Base-by-base conservation (phyloP, 2,329 filamentous ascomycete genomes). In the Hypoxylon sp. region DNA sequence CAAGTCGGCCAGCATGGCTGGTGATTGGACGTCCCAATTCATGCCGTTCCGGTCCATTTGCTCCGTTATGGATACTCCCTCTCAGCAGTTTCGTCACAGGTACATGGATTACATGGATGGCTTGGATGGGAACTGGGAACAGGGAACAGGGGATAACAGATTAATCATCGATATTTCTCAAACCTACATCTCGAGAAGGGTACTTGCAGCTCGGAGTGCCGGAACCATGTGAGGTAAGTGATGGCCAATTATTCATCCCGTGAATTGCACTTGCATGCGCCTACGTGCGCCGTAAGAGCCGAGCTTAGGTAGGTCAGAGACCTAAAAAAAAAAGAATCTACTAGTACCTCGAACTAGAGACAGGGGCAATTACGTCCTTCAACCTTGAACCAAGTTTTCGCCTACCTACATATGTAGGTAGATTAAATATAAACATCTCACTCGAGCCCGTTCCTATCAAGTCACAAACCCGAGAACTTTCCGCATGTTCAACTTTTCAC, bases 341-440 rank as follows among this genome's bases (percentile, higher is more conserved):
- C 32, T 22, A 47, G 56, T 44, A 28, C 20, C 39, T n/a, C 13
- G 22, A 56, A 13, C 22, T 39, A 11, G 41, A 44, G 26, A 7
- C 19, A 37, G 56, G 39, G 37, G 48, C 53, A 60, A 66, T 63
- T 63, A 41, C 6, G 48, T 15, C 19, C 24, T 26, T 41, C 26
- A 6, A 52, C 13, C 39, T 60, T 56, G 44, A 50, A 52, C 26
- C 63, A 53, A 49, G 56, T 64, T 53, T 53, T 60, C 56, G 62
- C 62, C 61, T 67, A n/a, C n/a, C n/a, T n/a, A n/a, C n/a, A n/a
- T n/a, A n/a, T n/a, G n/a, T n/a, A n/a, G n/a, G n/a, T n/a, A 68
- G 69, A 46, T 64, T 41, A 26, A 34, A 64, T 69, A 69, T 69
- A 69, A 65, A 58, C 32, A 20, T 53, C 22, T 48, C 39, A 20